Evolutionary conservation across 371 early-diverging fungal genomes (phyloP).

Genomic region (Mortierella sp.): DNA sequence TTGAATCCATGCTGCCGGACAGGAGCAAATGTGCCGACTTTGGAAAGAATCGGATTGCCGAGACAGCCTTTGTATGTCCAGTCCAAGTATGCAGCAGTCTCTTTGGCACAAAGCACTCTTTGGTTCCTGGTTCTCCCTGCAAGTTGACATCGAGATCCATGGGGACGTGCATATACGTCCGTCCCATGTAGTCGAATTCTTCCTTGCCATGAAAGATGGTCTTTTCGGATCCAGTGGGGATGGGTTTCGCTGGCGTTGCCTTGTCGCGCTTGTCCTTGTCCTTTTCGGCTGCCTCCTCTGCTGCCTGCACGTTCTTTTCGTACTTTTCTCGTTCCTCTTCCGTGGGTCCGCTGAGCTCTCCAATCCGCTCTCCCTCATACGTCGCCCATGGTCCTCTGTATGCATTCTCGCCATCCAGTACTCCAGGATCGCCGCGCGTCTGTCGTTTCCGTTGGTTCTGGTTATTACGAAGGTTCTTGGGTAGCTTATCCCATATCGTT

Average conservation of each 20-base stretch:
- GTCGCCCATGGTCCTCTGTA: slow-evolving; percentile 97
- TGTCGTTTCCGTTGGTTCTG: slow-evolving; percentile 73
- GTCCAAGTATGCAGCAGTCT: slow-evolving; percentile 89
- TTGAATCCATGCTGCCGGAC: slow-evolving; percentile 92
- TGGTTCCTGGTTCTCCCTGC: slow-evolving; percentile 76
- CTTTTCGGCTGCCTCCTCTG: slow-evolving; percentile 13
- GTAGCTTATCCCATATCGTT: slow-evolving; percentile 64
- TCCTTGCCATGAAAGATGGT: slow-evolving; percentile 80
- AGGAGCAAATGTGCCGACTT: slow-evolving; percentile 90
- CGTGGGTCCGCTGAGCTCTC: slow-evolving; percentile 67
- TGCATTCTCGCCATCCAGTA: slow-evolving; percentile 82
- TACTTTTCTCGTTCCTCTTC: slow-evolving; percentile 56
- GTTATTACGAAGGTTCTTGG: slow-evolving; percentile 62
- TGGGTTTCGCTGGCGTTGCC: slow-evolving; percentile 40
- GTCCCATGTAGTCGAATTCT: slow-evolving; percentile 89
- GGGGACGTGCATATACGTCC: slow-evolving; percentile 96
- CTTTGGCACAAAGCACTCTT: slow-evolving; percentile 90
- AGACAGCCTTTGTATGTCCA: slow-evolving; percentile 94
- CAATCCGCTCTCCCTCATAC: slow-evolving; percentile 83
- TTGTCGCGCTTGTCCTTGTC: slow-evolving; percentile 31
- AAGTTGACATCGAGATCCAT: slow-evolving; percentile 84
- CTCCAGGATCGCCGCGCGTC: slow-evolving; percentile 79
- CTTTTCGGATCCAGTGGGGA: slow-evolving; percentile 67
- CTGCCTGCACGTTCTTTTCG: slow-evolving; percentile 32
- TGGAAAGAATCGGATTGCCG: slow-evolving; percentile 91